phyloP scores from a whole-genome alignment of 2,329 filamentous ascomycete genomes.

The Myriangium duriaei region DNA sequence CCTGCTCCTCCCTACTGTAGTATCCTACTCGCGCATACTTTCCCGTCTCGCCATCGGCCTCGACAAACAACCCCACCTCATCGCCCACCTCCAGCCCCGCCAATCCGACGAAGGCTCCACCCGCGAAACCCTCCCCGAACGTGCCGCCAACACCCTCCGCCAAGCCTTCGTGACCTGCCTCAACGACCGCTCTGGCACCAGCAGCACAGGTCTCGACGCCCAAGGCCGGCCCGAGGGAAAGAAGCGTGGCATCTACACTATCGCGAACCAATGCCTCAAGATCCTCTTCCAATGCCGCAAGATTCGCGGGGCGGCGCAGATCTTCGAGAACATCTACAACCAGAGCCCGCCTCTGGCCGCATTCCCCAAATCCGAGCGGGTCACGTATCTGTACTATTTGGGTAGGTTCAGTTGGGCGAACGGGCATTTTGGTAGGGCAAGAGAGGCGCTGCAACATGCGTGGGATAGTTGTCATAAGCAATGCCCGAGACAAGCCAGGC shows the following conservation, averaged over 20 bases:
- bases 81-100: slow-evolving; percentile 41
- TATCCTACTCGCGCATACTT: slow-evolving; percentile 68
- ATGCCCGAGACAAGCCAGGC: slow-evolving; percentile 53
- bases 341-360: slow-evolving; percentile 68
- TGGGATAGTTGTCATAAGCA: slow-evolving; percentile 58
- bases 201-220: slow-evolving; percentile 37
- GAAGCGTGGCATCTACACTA: slow-evolving; percentile 77
- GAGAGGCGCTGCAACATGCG: slow-evolving; percentile 61
- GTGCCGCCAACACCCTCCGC: slow-evolving; percentile 77
- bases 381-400: slow-evolving; percentile 90
- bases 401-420: slow-evolving; percentile 82
- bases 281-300: slow-evolving; percentile 80
- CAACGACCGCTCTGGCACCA: slow-evolving; percentile 60
- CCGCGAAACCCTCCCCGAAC: slow-evolving; percentile 69
- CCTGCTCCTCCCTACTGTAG: slow-evolving; percentile 70
- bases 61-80: slow-evolving; percentile 67
- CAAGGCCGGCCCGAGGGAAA: slow-evolving; percentile 63
- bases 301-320: slow-evolving; percentile 70
- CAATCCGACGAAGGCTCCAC: slow-evolving; percentile 51
- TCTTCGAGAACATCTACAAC: slow-evolving; percentile 77
- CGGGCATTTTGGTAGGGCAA: slow-evolving; percentile 67
- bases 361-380: slow-evolving; percentile 75
- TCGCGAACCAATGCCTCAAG: slow-evolving; percentile 82
- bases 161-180: slow-evolving; percentile 85
- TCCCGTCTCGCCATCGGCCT: slow-evolving; percentile 74